A percentile compares a stretch with the other conserved stretches of the same genome.
Evolutionary conservation across 1,139 yeast species (phyloP).

Genomic region (Kodamaea sp.): DNA sequence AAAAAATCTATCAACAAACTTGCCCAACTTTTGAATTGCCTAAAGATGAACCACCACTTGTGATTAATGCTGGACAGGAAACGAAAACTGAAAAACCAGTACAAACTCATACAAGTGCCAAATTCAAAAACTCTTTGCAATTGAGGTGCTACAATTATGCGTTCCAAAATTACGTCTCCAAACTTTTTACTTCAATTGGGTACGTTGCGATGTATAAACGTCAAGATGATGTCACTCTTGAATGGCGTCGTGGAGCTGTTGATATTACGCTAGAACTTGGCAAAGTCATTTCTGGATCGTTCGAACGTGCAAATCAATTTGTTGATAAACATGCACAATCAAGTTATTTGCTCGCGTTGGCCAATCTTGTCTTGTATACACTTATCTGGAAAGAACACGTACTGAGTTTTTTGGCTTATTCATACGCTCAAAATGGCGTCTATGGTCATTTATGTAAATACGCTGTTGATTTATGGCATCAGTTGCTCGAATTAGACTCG

Average conservation of each 20-base stretch:
- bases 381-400: conserved; percentile 28
- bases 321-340: too few relatives aligned
- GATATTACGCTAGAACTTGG: conserved; percentile 39
- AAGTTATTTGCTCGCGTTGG: not conserved
- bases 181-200: conserved; percentile 37
- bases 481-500: conserved; percentile 18
- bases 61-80: conserved; percentile 36
- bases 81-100: conserved; percentile 14
- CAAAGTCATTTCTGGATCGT: conserved; percentile 1
- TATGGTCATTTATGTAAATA: conserved; percentile 25
- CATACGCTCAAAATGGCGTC: conserved; percentile 48
- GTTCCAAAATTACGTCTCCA: conserved; percentile 48
- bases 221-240: conserved; percentile 34
- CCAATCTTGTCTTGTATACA: conserved; percentile 27
- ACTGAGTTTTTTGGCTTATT: conserved; percentile 44
- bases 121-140: conserved; percentile 59
- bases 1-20: conserved; percentile 45
- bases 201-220: conserved; percentile 43
- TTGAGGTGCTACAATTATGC: conserved; percentile 49
- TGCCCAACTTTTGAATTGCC: conserved; percentile 25
- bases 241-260: conserved; percentile 39
- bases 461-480: conserved; percentile 22
- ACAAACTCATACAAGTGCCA: conserved; percentile 45
- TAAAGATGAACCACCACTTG: conserved; percentile 34
- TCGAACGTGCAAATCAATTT: too few relatives aligned